phyloP scores from a whole-genome alignment of 768 basidiomycete species.

The Kwoniella sp. region DNA sequence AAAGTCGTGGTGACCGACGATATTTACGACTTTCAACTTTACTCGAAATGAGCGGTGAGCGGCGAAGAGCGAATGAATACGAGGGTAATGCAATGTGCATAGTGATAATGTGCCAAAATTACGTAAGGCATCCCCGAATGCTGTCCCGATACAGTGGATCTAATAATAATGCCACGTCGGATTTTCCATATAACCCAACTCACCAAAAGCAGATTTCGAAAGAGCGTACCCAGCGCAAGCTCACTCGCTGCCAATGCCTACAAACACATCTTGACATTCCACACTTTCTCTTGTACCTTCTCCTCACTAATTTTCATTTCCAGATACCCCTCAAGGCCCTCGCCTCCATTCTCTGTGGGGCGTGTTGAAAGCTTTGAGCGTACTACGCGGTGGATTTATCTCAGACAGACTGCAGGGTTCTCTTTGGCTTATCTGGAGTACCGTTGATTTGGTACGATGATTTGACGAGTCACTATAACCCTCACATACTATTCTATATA shows the following conservation, averaged over 20 bases:
- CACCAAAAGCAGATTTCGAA: too few species aligned
- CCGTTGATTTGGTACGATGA: constrained; percentile 22
- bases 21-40: constrained; percentile 1
- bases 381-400: neutral
- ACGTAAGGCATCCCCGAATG: too few species aligned
- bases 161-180: too few species aligned
- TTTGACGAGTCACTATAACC: constrained; percentile 48
- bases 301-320: constrained; percentile 25
- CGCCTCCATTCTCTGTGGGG: constrained; percentile 11
- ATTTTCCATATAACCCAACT: too few species aligned
- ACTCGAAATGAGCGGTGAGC: neutral
- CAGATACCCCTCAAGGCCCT: constrained; percentile 39
- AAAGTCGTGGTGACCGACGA: neutral
- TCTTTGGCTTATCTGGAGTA: constrained; percentile 51
- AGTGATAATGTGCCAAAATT: too few species aligned
- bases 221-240: too few species aligned
- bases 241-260: neutral
- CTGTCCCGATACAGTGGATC: too few species aligned
- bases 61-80: neutral
- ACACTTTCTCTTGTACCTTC: neutral
- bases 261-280: neutral
- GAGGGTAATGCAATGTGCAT: neutral
- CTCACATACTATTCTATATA: constrained; percentile 22
- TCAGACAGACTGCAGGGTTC: constrained; percentile 18
- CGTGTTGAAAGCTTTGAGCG: constrained; percentile 44